Conservation (phyloP, 768 basidiomycete species). For the Boletus fagicola region DNA sequence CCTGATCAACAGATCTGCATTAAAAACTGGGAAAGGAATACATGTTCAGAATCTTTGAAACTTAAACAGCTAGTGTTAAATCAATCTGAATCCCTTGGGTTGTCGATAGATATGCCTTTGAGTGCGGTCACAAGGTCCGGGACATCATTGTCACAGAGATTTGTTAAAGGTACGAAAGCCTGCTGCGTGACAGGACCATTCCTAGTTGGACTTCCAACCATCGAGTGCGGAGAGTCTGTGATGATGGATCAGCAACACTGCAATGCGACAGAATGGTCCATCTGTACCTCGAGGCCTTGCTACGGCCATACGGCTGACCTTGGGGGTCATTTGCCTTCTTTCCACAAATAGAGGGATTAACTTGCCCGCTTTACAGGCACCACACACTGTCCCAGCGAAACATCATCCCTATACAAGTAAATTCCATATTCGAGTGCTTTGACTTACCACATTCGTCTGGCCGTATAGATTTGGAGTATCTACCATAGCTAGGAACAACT, state of each 20-base stretch:
- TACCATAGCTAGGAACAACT: slow-evolving; percentile 54
- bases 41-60: not conserved
- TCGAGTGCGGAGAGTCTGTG: slow-evolving; percentile 18
- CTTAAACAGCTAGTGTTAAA: not conserved
- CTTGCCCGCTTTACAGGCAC: slow-evolving; percentile 58
- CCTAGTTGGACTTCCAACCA: not conserved
- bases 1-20: not conserved
- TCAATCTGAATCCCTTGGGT: not conserved
- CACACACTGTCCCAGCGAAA: slow-evolving; percentile 50
- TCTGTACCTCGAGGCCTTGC: slow-evolving; percentile 44
- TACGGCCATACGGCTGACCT: slow-evolving; percentile 45
- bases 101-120: slow-evolving; percentile 11
- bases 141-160: slow-evolving; percentile 7
- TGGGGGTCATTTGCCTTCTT: slow-evolving; percentile 35
- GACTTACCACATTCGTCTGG: slow-evolving; percentile 61
- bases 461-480: slow-evolving; percentile 70
- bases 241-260: not conserved
- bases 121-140: slow-evolving; percentile 12
- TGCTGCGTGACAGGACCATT: not conserved
- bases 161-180: not conserved
- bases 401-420: not conserved
- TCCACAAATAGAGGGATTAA: slow-evolving; percentile 57
- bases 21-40: not conserved
- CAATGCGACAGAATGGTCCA: not conserved
- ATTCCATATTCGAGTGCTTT: not conserved